Evolutionary conservation across 306 rosid species (phyloP).

Genomic region (Pyrus bretschneideri): DNA sequence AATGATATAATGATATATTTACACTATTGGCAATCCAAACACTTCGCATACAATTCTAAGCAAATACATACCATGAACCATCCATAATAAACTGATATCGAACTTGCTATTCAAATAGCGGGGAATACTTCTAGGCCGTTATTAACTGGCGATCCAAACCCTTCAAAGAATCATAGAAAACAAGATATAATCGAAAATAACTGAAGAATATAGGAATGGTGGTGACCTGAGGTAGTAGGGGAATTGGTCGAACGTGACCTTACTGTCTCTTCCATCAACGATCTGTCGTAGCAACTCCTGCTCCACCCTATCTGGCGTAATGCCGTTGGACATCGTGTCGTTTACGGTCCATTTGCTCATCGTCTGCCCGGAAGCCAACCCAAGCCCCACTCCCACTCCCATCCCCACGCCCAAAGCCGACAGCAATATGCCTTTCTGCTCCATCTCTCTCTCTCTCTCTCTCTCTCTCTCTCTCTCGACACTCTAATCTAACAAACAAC

Average conservation of each 20-base stretch:
- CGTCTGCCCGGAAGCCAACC: slow-evolving; percentile 68
- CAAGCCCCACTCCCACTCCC: slow-evolving; percentile 88
- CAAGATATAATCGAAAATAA: too few species aligned
- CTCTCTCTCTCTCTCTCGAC: background rate
- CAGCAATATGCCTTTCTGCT: slow-evolving; percentile 56
- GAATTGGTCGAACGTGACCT: slow-evolving; percentile 68
- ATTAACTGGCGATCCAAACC: too few species aligned
- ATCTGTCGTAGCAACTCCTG: slow-evolving; percentile 55
- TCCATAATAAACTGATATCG: too few species aligned
- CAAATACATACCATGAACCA: too few species aligned
- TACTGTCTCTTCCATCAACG: slow-evolving; percentile 67
- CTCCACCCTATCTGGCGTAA: slow-evolving; percentile 53
- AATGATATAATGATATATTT: too few species aligned
- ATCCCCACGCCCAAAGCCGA: slow-evolving; percentile 85
- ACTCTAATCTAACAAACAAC: background rate
- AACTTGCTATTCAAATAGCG: too few species aligned
- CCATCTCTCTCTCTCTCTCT: slow-evolving; percentile 36
- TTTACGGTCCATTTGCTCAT: slow-evolving; percentile 42
- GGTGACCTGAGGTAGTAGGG: slow-evolving; percentile 75
- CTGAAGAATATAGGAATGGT: background rate
- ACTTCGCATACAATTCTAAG: too few species aligned
- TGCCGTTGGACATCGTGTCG: slow-evolving; percentile 8
- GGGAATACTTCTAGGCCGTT: too few species aligned
- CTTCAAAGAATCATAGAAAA: too few species aligned
- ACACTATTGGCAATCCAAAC: too few species aligned